Percentiles rank a stretch among this genome's conserved stretches.
These are phyloP conservation scores for Aspergillus aculeatinus DNA, from an alignment of 2,329 filamentous ascomycete species.

Conservation along the genomic window DNA sequence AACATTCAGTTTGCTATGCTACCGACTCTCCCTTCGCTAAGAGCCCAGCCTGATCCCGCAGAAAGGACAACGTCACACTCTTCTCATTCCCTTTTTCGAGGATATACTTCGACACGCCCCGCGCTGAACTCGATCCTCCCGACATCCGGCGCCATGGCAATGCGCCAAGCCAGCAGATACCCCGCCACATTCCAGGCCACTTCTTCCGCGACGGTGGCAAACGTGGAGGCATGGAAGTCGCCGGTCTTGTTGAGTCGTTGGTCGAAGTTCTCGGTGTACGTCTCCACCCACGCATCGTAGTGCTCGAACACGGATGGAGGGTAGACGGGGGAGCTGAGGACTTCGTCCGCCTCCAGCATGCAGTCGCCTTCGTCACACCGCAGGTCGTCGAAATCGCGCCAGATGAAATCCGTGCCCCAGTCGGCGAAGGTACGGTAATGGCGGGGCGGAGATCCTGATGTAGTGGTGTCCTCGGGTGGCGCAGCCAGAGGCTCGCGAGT, in stretches of 20 bases:
- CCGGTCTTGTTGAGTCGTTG: slow-evolving; percentile 9
- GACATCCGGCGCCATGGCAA: slow-evolving; percentile 10
- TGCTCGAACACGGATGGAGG: slow-evolving; percentile 12
- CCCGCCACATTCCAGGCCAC: slow-evolving; percentile 23
- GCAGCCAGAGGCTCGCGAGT: background rate
- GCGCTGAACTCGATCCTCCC: background rate
- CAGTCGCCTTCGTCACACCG: background rate
- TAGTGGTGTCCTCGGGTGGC: too few species aligned
- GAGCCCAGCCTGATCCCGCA: background rate
- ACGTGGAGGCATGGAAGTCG: slow-evolving; percentile 11
- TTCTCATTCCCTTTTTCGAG: background rate
- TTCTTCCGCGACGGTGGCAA: slow-evolving; percentile 14
- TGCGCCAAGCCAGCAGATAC: slow-evolving; percentile 24
- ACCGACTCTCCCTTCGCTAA: background rate
- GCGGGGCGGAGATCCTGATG: background rate
- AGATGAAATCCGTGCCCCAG: slow-evolving; percentile 20
- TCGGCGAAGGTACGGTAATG: slow-evolving; percentile 23
- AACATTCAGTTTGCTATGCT: too few species aligned
- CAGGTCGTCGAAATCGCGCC: slow-evolving; percentile 14
- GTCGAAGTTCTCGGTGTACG: slow-evolving; percentile 15
- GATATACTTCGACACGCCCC: background rate
- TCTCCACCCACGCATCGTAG: slow-evolving; percentile 20
- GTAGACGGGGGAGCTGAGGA: slow-evolving; percentile 2
- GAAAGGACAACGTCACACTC: background rate
- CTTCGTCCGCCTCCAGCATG: background rate